Evolutionary conservation across 179 eudicot species (phyloP), one percentile per base, ranked within the genome.

Genomic region (Heliamphora pulchella): DNA sequence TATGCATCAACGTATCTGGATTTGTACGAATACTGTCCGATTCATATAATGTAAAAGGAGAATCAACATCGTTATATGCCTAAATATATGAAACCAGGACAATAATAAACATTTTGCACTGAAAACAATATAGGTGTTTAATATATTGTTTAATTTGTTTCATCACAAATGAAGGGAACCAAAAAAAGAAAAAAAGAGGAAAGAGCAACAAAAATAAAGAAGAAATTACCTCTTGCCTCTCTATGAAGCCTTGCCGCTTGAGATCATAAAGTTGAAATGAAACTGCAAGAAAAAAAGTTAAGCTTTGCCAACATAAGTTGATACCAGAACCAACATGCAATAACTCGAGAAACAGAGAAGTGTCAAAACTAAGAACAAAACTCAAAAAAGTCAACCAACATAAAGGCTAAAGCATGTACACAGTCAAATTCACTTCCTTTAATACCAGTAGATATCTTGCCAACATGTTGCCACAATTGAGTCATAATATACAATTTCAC

Each of bases 211-310:
- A 91, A 88, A 94, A 97, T 94, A 76, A 62, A 70, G 46, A 50
- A 44, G 55, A 53, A 78, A 78, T 50, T 81, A 94, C 99, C 96
- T 96, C 97, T 85, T 96, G 97, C 82, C 99, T 92, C 81, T 96
- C 98, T 53, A 96, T 96, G 79, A 87, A 96, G 74, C 99, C 98
- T 89, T 96, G 99, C 81, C 94, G 98, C 87, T 96, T 96, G 85
- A 96, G 99, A 89, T 96, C 99, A 81, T 96, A 96, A 74, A 96
- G 84, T 84, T 94, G 91, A 78, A 96, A 96, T 51, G 98, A 96
- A 90, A 96, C 99, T 96, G 93, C 84, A 88, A 74, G 65, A 68
- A 0, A 43, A 50, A 50, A 69, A 57, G 17, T 13, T 71, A 50
- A 57, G 14, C 51, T 13, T 57, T 41, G 5, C 61, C 31, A 57